These are phyloP conservation scores for Blastobotrys ciferrii DNA, from an alignment of 1,139 yeast species.

Conservation along the genomic window DNA sequence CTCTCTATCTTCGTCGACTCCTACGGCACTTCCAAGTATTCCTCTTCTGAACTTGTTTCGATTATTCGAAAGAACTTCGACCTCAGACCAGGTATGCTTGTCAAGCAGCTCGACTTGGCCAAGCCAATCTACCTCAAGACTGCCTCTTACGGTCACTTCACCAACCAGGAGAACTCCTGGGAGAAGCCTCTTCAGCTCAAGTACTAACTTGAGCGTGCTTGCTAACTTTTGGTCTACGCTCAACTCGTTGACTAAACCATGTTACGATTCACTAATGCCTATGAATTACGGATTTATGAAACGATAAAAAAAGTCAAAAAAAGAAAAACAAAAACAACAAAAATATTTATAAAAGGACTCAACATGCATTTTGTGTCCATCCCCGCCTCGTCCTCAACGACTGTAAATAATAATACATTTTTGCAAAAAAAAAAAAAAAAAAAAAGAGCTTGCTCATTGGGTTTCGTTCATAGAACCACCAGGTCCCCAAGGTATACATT, in stretches of 20 bases:
- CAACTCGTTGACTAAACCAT: conserved; percentile 29
- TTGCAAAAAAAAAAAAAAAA: conserved; percentile 1
- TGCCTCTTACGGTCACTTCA: conserved; percentile 99
- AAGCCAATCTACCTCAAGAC: conserved; percentile 99
- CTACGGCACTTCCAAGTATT: conserved; percentile 91
- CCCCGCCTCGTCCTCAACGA: conserved; percentile 7
- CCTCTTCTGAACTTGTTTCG: conserved; percentile 84
- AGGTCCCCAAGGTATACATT: no score
- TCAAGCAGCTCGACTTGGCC: conserved; percentile 92
- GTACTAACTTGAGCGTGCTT: conserved; percentile 46
- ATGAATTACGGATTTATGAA: conserved; percentile 1
- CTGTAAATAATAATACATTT: conserved; percentile 6
- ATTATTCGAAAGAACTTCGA: conserved; percentile 94
- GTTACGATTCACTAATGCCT: conserved; percentile 16
- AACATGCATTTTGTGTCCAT: background rate
- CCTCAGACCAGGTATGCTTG: conserved; percentile 99
- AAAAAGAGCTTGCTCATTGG: no score
- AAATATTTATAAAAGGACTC: background rate
- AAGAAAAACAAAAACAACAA: background rate
- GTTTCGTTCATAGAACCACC: no score
- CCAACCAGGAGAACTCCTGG: conserved; percentile 98
- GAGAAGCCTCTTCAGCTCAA: conserved; percentile 92
- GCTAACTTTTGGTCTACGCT: conserved; percentile 25
- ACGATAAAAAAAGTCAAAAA: background rate
- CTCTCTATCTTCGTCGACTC: conserved; percentile 95